Evolutionary conservation across 129 eudicot genomes (phyloP).

Genomic region (Cynara cardunculus): DNA sequence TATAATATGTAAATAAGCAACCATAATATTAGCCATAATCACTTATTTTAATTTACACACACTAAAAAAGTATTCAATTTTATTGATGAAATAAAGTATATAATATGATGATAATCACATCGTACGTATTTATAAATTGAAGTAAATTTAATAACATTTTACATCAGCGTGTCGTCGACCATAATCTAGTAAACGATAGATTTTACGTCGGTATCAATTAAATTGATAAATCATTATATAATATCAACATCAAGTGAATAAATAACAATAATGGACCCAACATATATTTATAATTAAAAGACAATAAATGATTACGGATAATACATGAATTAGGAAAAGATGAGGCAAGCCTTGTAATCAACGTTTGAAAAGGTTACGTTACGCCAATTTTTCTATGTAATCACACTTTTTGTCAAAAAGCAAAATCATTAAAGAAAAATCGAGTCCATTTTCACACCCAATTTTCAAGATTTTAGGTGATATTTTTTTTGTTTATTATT

Average conservation of each 20-base stretch:
- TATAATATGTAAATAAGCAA: no score
- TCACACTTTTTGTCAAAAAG: slow-evolving; percentile 22
- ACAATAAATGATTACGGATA: slow-evolving; percentile 1
- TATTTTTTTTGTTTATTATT: no score
- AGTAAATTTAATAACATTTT: not conserved
- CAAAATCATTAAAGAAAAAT: not conserved
- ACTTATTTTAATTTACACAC: no score
- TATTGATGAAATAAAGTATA: no score
- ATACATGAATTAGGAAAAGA: slow-evolving; percentile 7
- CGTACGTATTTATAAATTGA: not conserved
- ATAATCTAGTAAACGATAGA: not conserved
- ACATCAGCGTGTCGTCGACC: not conserved
- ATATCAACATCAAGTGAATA: slow-evolving; percentile 15
- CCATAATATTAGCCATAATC: no score
- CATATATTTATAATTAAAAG: not conserved
- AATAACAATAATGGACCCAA: not conserved
- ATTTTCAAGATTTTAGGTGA: not conserved
- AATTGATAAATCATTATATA: not conserved
- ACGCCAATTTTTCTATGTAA: not conserved
- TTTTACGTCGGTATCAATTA: not conserved
- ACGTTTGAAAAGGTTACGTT: slow-evolving; percentile 10
- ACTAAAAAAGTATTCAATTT: no score
- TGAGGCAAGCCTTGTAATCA: slow-evolving; percentile 18
- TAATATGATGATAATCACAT: no score
- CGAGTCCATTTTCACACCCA: slow-evolving; percentile 17